Evolutionary conservation across 768 basidiomycete species (phyloP), one percentile per base, ranked within the genome.

Genomic region (Lactarius sp.): DNA sequence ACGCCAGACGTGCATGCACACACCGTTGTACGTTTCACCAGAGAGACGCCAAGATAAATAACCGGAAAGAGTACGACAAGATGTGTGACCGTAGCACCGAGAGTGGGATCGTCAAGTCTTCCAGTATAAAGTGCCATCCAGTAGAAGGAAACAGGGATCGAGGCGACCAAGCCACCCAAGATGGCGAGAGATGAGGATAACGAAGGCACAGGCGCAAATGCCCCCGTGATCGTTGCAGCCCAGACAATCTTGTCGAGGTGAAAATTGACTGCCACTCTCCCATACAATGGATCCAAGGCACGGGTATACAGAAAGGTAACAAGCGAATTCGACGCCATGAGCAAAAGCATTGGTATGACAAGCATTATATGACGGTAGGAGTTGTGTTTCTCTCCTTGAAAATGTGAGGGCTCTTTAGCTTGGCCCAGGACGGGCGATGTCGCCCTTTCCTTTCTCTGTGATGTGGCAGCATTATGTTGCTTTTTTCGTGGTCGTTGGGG

Each of bases 261-360:
- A 59, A 78, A 76, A 0, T 75, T 75, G 1, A 85, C 83, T 0
- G 87, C 82, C 7, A 78, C 77, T 13, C 80, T 76, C 52, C 85
- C 89, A 71, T 90, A 92, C 3, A 91, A 75, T 16, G 90, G 90
- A 59, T 79, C 73, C n/a, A 92, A 70, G 9, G 83, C 78, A 39
- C 82, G 83, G 71, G 83, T 80, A 70, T 91, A 89, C 6, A 81
- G 75, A 66, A 82, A 85, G 18, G 85, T 76, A 59, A 83, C 77
- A 37, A 90, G 78, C 3, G 87, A 86, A 41, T 86, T 74, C 6
- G 70, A 63, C 7, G 49, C 59, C 37, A 73, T 37, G 47, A 72
- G 69, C 41, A 76, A 65, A 20, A 60, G 49, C 44, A 76, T 62
- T 52, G 76, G 67, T 49, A 70, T 69, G 53, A 77, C 9, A 8